A percentile compares a stretch with the other conserved stretches of the same genome.
Evolutionary conservation across 108 stramenopile genomes (phyloP).

Genomic region (Nitzschia inconspicua): DNA sequence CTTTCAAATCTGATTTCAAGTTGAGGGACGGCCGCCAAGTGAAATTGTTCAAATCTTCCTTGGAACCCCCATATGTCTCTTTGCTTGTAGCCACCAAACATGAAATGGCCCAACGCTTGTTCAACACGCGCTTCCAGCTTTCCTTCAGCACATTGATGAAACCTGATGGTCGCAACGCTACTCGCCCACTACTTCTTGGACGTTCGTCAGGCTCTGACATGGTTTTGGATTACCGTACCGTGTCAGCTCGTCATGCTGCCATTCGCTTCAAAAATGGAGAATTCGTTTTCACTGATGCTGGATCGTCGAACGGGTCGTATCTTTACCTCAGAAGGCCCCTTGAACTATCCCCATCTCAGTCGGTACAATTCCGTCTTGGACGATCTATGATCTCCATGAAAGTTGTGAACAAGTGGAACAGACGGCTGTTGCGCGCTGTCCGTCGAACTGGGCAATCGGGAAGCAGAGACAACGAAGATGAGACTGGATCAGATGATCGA

Average conservation of each 20-base stretch:
- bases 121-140: slow-evolving; percentile 95
- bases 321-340: slow-evolving; percentile 83
- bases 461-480: slow-evolving; percentile 20
- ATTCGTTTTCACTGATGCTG: slow-evolving; percentile 87
- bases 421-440: slow-evolving; percentile 72
- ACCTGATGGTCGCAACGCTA: slow-evolving; percentile 85
- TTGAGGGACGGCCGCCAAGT: slow-evolving; percentile 84
- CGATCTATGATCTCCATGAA: slow-evolving; percentile 89
- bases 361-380: slow-evolving; percentile 82
- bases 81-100: slow-evolving; percentile 95
- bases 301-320: slow-evolving; percentile 87
- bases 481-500: slow-evolving; percentile 49
- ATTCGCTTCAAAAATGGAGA: slow-evolving; percentile 91
- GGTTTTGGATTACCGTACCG: slow-evolving; percentile 95
- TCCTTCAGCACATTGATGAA: slow-evolving; percentile 91
- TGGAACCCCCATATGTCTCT: slow-evolving; percentile 94
- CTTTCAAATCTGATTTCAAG: slow-evolving; percentile 96
- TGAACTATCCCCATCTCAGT: slow-evolving; percentile 73
- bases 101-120: slow-evolving; percentile 92
- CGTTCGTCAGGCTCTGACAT: slow-evolving; percentile 92
- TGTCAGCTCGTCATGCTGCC: slow-evolving; percentile 85
- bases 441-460: slow-evolving; percentile 47
- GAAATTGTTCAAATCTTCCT: slow-evolving; percentile 89
- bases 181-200: slow-evolving; percentile 89
- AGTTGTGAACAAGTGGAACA: slow-evolving; percentile 87